Evolutionary conservation across 768 basidiomycete species (phyloP).

Genomic region (Hebeloma cylindrosporum): DNA sequence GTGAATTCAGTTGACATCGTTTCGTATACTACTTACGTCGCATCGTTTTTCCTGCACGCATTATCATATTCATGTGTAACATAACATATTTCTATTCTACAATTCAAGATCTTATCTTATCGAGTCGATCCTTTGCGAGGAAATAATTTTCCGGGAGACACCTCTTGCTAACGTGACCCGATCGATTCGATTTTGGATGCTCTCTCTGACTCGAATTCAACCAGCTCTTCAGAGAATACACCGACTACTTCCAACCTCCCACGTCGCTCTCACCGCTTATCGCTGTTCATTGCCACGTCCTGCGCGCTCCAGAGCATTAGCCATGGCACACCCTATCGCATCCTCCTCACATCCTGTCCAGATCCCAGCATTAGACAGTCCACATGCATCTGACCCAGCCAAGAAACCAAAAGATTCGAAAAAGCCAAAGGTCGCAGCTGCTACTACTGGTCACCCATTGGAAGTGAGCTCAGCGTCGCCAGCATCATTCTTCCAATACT

Average conservation of each 20-base stretch:
- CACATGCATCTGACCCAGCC: slow-evolving; percentile 34
- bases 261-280: slow-evolving; percentile 24
- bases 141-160: background rate
- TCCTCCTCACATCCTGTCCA: slow-evolving; percentile 55
- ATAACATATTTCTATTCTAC: background rate
- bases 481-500: background rate
- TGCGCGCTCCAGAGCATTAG: slow-evolving; percentile 25
- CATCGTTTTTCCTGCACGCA: too few relatives aligned
- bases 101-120: slow-evolving; percentile 11
- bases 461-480: slow-evolving; percentile 46
- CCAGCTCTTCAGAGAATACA: slow-evolving; percentile 31
- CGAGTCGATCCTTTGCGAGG: slow-evolving; percentile 3
- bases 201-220: slow-evolving; percentile 33
- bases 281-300: slow-evolving; percentile 16
- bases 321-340: slow-evolving; percentile 56
- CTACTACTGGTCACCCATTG: slow-evolving; percentile 51
- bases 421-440: slow-evolving; percentile 41
- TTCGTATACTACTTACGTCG: too few relatives aligned
- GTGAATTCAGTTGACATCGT: too few relatives aligned
- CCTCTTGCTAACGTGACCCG: slow-evolving; percentile 33
- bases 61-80: background rate
- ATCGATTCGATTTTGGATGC: slow-evolving; percentile 40
- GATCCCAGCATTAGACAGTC: slow-evolving; percentile 45
- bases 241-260: slow-evolving; percentile 32
- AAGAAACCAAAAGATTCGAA: slow-evolving; percentile 41